Base-by-base conservation (phyloP, 176 grass and related monocot species). In the Cymbopogon citratus region DNA sequence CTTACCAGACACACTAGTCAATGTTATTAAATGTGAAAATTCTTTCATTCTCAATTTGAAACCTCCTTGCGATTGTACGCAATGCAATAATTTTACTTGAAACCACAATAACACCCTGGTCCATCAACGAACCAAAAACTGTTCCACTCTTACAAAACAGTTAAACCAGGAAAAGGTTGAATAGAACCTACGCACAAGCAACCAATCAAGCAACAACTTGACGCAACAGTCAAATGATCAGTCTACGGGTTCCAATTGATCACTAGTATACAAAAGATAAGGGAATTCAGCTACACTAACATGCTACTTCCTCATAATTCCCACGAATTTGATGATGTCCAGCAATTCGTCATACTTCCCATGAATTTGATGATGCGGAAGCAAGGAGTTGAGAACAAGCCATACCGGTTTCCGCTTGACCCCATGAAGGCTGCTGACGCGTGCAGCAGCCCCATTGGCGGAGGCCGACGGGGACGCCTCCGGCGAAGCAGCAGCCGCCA, bases 391-490 rank as follows among this genome's bases (percentile, higher is more conserved):
- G 86, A 82, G 69, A 82, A 25, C 52, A 75, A 91, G 33, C 51
- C 81, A 46, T 97, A 97, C 91, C 76, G 91, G 80, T 46, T 77
- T 91, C 74, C 62, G 93, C 49, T 19, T 87, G 76, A 85, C 75
- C 18, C 71, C 61, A 12, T 85, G 79, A 63, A 91, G 85, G 36
- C 75, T 87, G 90, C 88, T 83, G 33, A 85, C 6, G 23, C 80
- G 74, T 19, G 67, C 25, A 24, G 82, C 29, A 66, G 78, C 80
- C 28, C 87, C 81, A 39, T 74, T 82, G 80, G 79, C 73, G n/a
- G 78, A 69, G 29, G 45, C 52, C n/a, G 61, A 84, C 25, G 78
- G 35, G 46, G 84, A 73, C 57, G 66, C 66, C 62, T 44, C 51
- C 36, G 14, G 34, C 29, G 65, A 66, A 67, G 75, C 68, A 1